These are phyloP conservation scores for Cyanidium caldarium DNA, from an alignment of 23 red algal species.

Conservation along the genomic window DNA sequence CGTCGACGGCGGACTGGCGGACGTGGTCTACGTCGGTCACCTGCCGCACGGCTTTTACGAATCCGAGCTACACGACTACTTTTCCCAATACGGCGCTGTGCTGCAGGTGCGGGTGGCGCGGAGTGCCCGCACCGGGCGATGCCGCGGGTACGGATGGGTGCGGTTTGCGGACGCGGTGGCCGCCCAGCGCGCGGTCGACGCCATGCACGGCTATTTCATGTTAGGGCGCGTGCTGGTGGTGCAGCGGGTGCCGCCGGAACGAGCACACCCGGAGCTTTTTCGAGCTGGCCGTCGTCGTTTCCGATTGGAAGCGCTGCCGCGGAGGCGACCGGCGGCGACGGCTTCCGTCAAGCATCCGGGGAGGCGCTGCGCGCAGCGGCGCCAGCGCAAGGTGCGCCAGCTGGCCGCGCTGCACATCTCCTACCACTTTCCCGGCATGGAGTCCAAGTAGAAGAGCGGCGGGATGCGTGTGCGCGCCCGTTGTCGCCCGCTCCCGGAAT, in stretches of 20 bases:
- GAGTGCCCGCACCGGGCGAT: constrained; percentile 25
- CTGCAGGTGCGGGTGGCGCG: constrained; percentile 46
- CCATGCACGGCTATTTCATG: constrained; percentile 97
- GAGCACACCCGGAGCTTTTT: background rate
- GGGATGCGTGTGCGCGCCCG: no score
- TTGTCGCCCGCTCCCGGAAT: no score
- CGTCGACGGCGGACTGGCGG: no score
- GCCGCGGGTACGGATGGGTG: constrained; percentile 82
- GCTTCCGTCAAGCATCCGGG: no score
- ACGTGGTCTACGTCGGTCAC: constrained; percentile 83
- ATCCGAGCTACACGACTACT: constrained; percentile 55
- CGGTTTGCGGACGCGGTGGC: constrained; percentile 53
- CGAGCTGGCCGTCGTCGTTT: background rate
- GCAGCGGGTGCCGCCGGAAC: constrained; percentile 30
- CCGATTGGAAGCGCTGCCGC: background rate
- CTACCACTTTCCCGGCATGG: no score
- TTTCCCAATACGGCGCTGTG: constrained; percentile 77
- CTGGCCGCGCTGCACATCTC: no score
- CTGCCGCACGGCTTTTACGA: constrained; percentile 97
- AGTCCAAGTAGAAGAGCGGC: no score
- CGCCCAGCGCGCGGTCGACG: constrained; percentile 36
- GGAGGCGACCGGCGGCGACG: background rate
- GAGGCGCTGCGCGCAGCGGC: no score
- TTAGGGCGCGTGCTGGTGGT: constrained; percentile 61
- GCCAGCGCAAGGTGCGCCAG: no score